A percentile compares a stretch with the other conserved stretches of the same genome.
phyloP scores from a whole-genome alignment of 164 flowering plant species.

The Paratinospora sagittata region DNA sequence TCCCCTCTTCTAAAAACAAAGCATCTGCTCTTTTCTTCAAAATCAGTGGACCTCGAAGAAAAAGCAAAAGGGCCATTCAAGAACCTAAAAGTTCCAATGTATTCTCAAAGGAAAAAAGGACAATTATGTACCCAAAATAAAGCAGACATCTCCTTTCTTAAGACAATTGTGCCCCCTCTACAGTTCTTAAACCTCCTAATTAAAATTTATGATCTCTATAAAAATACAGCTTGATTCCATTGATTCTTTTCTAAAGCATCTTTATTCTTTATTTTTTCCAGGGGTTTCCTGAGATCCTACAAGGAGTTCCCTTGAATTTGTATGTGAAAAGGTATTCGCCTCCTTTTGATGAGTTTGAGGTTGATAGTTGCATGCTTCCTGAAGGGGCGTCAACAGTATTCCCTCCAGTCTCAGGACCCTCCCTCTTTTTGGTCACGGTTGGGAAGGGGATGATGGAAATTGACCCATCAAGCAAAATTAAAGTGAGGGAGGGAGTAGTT shows the following conservation, averaged over 20 bases:
- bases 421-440: constrained; percentile 46
- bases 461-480: constrained; percentile 15
- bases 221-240: neutral
- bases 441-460: constrained; percentile 54
- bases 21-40: no score
- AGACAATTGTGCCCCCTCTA: neutral
- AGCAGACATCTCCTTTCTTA: no score
- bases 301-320: constrained; percentile 45
- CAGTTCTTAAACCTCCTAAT: no score
- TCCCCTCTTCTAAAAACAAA: no score
- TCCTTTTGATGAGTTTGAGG: constrained; percentile 92
- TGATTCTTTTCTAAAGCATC: no score
- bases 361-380: constrained; percentile 64
- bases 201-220: no score
- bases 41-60: no score
- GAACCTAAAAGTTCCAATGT: no score
- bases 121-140: no score
- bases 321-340: constrained; percentile 61
- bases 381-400: constrained; percentile 39
- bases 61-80: no score
- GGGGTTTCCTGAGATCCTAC: constrained; percentile 76
- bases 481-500: constrained; percentile 50
- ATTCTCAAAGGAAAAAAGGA: no score
- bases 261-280: constrained; percentile 22
- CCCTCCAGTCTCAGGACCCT: constrained; percentile 64